Percentiles rank a stretch among this genome's conserved stretches.
phyloP scores from a whole-genome alignment of 352 stramenopile genomes.

The Phytophthora aleatoria region DNA sequence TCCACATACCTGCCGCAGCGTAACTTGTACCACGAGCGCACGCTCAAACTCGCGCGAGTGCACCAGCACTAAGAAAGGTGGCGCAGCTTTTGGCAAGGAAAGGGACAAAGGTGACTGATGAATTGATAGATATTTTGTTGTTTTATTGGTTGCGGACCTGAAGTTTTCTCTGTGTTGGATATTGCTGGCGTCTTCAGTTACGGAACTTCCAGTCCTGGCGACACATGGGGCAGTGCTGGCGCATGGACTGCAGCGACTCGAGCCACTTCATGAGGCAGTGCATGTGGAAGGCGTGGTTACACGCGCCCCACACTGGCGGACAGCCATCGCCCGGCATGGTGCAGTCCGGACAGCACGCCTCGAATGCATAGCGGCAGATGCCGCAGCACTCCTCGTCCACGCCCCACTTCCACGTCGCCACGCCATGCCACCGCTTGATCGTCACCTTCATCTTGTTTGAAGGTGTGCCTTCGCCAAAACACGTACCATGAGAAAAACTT shows the following conservation, averaged over 20 bases:
- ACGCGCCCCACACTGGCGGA: conserved; percentile 89
- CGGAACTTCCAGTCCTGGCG: conserved; percentile 89
- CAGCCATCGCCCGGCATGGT: conserved; percentile 81
- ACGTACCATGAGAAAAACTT: background rate
- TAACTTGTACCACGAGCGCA: conserved; percentile 77
- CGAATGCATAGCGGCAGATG: conserved; percentile 87
- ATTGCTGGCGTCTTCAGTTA: conserved; percentile 35
- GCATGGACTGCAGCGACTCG: conserved; percentile 78
- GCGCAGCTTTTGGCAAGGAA: conserved; percentile 2
- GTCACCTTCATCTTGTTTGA: conserved; percentile 70
- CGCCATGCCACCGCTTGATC: conserved; percentile 88
- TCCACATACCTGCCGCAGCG: conserved; percentile 67
- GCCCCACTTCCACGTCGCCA: conserved; percentile 92
- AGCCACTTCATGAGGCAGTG: conserved; percentile 95
- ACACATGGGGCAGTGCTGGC: conserved; percentile 90
- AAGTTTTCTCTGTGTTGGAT: background rate
- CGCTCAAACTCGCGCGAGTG: conserved; percentile 73
- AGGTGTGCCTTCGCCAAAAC: background rate
- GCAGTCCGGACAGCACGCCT: conserved; percentile 84
- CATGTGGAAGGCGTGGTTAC: conserved; percentile 94
- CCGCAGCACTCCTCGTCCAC: conserved; percentile 92
- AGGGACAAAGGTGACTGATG: background rate
- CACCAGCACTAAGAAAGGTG: conserved; percentile 52
- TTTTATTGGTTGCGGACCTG: background rate
- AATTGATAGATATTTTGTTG: conserved; percentile 30